Base-by-base conservation (phyloP, 345 rosid species). In the Erodium maritimum region DNA sequence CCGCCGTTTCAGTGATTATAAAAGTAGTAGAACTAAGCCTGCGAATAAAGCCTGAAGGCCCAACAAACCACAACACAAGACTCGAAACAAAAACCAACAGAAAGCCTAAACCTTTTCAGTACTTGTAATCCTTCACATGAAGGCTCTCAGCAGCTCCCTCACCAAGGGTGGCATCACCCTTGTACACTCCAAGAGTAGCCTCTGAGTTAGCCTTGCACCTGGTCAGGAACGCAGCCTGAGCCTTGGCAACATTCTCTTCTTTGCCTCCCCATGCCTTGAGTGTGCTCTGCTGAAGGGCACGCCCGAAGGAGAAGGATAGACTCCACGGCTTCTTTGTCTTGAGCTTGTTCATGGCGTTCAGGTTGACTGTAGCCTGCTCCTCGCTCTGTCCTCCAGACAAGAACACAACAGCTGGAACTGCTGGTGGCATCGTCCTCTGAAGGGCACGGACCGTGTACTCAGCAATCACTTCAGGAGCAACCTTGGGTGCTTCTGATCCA, bases 201-300 rank as follows among this genome's bases (percentile, higher is more conserved):
- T 84, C 85, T 0, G 94, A 86, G 80, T 89, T 93, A 25, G 99
- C 96, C 78, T 89, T 86, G 77, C 87, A 80, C 66, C 96, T 79
- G n/a, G 63, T 58, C 17, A 86, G 74, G 53, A 93, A 71, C 9
- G 94, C 84, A 0, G 50, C 73, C 63, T 73, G 95, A 0, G 96
- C 95, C 73, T 80, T 80, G 71, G 58, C 29, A 54, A 80, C 58
- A 52, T 91, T 84, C 80, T 81, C 96, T 23, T 66, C 79, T 77
- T 86, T 88, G 21, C 96, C 98, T 19, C 68, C 65, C 96, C 98
- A 91, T 0, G 90, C 82, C 88, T 88, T 88, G 54, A 91, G 76
- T 5, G 96, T 86, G 71, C 98, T 88, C 80, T 80, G 88, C 71
- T 91, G 96, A 57, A 91, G 83, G 24, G 98, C 96, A 59, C 96